These are phyloP conservation scores for Macrophomina pseudophaseolina DNA, from an alignment of 2,329 filamentous ascomycete genomes.

Conservation along the genomic window DNA sequence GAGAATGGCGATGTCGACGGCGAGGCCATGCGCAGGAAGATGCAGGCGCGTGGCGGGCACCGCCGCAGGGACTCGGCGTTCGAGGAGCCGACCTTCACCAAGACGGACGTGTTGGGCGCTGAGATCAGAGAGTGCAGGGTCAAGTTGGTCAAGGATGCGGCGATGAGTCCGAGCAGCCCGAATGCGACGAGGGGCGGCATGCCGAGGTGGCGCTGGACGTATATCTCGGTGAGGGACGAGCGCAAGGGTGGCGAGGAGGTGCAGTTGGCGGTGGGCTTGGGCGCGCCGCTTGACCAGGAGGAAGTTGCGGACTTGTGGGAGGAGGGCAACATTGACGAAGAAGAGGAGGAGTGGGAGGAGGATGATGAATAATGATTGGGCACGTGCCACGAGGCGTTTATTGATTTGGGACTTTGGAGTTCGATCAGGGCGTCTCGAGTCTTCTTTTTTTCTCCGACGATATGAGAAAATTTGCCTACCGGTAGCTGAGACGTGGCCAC, in stretches of 20 bases:
- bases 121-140: conserved; percentile 23
- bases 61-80: conserved; percentile 18
- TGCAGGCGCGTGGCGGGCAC: neutral
- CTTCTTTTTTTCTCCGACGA: neutral
- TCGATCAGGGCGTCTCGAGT: neutral
- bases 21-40: conserved; percentile 19
- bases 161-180: neutral
- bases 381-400: conserved; percentile 6
- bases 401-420: neutral
- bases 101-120: conserved; percentile 24
- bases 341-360: conserved; percentile 12
- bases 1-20: conserved; percentile 11
- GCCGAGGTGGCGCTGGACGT: conserved; percentile 15
- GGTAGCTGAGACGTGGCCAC: neutral
- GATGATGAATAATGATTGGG: conserved; percentile 11
- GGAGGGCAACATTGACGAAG: conserved; percentile 14
- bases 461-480: neutral
- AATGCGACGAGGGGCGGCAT: neutral
- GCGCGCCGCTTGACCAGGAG: conserved; percentile 24
- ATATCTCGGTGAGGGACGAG: neutral
- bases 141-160: conserved; percentile 3
- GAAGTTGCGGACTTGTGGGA: conserved; percentile 25
- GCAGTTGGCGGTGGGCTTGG: conserved; percentile 18
- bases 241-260: conserved; percentile 5
- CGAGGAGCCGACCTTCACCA: conserved; percentile 25